Evolutionary conservation across 441 rosid genomes (phyloP), one percentile per base, ranked within the genome.

Genomic region (Brassica balearica): DNA sequence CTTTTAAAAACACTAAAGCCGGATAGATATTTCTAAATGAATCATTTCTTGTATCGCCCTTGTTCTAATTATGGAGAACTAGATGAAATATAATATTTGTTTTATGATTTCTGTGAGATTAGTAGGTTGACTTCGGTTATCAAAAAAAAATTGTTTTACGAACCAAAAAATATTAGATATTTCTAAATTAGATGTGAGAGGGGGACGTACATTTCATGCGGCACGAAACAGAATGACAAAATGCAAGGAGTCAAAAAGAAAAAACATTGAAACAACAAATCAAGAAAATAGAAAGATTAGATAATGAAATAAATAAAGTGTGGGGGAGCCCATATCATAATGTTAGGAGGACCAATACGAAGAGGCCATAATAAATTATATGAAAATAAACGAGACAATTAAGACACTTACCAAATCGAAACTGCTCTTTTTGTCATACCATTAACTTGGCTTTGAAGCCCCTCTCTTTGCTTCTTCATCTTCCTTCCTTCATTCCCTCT

Each of bases 401-500:
- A 72, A 22, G 65, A 61, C 78, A 34, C 74, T 60, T 79, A 67
- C 77, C 81, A 60, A 78, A 78, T 29, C 73, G 8, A 64, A 77
- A 53, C 61, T 64, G 8, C 58, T 70, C 29, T 38, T 32, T 55
- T 51, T 36, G 1, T 41, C 41, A 48, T 55, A 14, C 76, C 59
- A 27, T 72, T 78, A 8, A 72, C 77, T 73, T 73, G 69, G 68
- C 81, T 77, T 77, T 7, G 58, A 77, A 76, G 69, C 53, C 80
- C 73, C 79, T 43, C 48, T 17, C 56, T 43, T 72, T 59, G 73
- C 77, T 67, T 78, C 77, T 59, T 78, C 69, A 11, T 59, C 77
- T 72, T 72, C 81, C 77, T 20, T 66, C 29, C 48, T 34, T 64
- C 22, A 15, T 77, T 46, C 14, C 4, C 58, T 78, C 72, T 77